A percentile compares a stretch with the other conserved stretches of the same genome.
phyloP scores from a whole-genome alignment of 2,329 filamentous ascomycete species.

The Aspergillus oerlinghausenensis region DNA sequence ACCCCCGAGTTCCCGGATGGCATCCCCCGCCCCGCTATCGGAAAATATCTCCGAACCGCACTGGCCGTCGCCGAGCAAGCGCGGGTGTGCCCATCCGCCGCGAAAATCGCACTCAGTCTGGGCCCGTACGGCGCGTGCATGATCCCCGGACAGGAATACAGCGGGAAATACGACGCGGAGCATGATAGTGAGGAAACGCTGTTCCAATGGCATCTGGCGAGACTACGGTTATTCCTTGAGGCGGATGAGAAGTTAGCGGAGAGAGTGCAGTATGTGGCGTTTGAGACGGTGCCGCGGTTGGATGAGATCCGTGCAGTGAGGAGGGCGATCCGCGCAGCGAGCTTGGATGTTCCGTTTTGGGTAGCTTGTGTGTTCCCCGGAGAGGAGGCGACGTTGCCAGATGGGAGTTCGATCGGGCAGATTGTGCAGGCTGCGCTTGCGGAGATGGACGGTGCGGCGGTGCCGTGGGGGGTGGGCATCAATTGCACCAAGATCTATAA shows the following conservation, averaged over 20 bases:
- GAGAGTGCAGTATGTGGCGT: conserved; percentile 54
- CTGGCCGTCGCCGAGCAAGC: conserved; percentile 35
- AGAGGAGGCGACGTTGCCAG: conserved; percentile 51
- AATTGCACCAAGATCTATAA: conserved; percentile 55
- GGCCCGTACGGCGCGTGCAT: conserved; percentile 66
- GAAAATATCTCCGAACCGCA: conserved; percentile 38
- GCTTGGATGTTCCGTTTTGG: conserved; percentile 49
- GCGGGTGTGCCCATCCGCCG: conserved; percentile 12
- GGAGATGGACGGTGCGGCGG: conserved; percentile 11
- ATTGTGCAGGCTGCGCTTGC: conserved; percentile 39
- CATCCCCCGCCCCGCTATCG: conserved; percentile 38
- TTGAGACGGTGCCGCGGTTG: conserved; percentile 62
- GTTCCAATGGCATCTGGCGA: conserved; percentile 53
- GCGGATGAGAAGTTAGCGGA: conserved; percentile 33
- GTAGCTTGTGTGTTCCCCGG: conserved; percentile 60
- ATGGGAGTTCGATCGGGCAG: conserved; percentile 48
- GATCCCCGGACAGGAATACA: conserved; percentile 63
- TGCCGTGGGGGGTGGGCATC: conserved; percentile 61
- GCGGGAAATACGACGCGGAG: conserved; percentile 53
- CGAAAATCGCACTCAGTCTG: conserved; percentile 51
- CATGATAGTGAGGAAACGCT: conserved; percentile 46
- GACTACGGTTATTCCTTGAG: conserved; percentile 49
- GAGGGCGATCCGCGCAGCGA: conserved; percentile 24
- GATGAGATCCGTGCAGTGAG: conserved; percentile 55
- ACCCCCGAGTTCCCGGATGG: conserved; percentile 42